These are phyloP conservation scores for Penicillium coprophilum DNA, from an alignment of 495 filamentous ascomycete genomes.

Conservation along the genomic window DNA sequence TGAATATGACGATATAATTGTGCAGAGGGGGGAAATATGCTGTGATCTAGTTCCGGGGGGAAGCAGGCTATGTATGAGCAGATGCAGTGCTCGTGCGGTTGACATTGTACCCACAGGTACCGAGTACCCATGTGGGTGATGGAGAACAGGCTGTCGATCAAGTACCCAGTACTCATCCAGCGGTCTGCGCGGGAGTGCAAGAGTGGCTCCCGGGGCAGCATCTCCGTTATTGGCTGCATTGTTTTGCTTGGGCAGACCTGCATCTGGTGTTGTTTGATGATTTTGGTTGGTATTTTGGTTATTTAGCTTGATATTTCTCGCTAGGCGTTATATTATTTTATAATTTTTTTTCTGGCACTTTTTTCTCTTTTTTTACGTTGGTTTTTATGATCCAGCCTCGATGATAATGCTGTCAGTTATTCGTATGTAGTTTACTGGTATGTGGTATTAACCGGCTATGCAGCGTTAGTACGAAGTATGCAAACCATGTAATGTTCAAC, in stretches of 20 bases:
- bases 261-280: slow-evolving; percentile 21
- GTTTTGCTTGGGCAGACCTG: slow-evolving; percentile 50
- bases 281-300: slow-evolving; percentile 7
- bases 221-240: slow-evolving; percentile 47
- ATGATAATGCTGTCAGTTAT: background rate
- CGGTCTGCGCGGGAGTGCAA: slow-evolving; percentile 39
- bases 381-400: background rate
- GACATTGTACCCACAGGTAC: slow-evolving; percentile 11
- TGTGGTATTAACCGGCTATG: background rate
- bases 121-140: slow-evolving; percentile 16
- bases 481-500: background rate
- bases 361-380: background rate
- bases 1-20: slow-evolving; percentile 19
- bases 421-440: background rate
- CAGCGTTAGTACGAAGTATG: background rate
- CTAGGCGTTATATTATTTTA: slow-evolving; percentile 6
- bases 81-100: slow-evolving; percentile 21
- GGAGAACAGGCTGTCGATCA: slow-evolving; percentile 12
- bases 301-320: slow-evolving; percentile 1
- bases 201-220: slow-evolving; percentile 21
- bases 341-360: slow-evolving; percentile 4
- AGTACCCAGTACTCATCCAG: slow-evolving; percentile 25
- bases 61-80: slow-evolving; percentile 28
- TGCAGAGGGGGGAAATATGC: slow-evolving; percentile 14
- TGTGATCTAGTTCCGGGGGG: slow-evolving; percentile 21